These are phyloP conservation scores for Raffaelea deltoideospora DNA, from an alignment of 2,329 filamentous ascomycete species.

Conservation along the genomic window DNA sequence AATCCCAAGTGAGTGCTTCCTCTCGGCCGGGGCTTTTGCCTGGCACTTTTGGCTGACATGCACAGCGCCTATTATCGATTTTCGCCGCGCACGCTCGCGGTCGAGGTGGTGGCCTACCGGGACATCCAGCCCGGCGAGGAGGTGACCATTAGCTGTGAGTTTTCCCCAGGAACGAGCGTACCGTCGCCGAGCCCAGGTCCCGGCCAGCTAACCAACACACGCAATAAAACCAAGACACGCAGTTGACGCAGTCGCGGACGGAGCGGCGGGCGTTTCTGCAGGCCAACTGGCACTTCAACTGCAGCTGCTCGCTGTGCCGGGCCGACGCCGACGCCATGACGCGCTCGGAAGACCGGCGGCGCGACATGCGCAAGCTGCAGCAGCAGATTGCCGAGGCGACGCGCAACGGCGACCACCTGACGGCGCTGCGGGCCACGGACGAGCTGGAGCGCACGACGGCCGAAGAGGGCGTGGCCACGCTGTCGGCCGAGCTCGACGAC, in stretches of 20 bases:
- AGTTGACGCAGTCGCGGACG: slow-evolving; percentile 6
- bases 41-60: neutral
- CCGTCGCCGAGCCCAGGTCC: neutral
- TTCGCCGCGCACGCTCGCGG: slow-evolving; percentile 14
- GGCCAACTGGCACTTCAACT: slow-evolving; percentile 13
- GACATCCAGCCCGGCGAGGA: slow-evolving; percentile 20
- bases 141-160: slow-evolving; percentile 20
- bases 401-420: slow-evolving; percentile 3
- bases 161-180: neutral
- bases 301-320: slow-evolving; percentile 12
- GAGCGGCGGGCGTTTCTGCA: slow-evolving; percentile 6
- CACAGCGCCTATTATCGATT: slow-evolving; percentile 18
- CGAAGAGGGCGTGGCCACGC: slow-evolving; percentile 5
- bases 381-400: slow-evolving; percentile 12
- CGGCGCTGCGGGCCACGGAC: slow-evolving; percentile 2
- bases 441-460: slow-evolving; percentile 4
- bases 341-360: slow-evolving; percentile 10
- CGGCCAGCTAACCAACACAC: neutral
- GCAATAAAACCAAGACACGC: slow-evolving; percentile 2
- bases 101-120: slow-evolving; percentile 18
- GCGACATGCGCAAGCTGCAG: slow-evolving; percentile 9
- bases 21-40: too few relatives aligned
- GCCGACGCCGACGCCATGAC: slow-evolving; percentile 7
- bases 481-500: slow-evolving; percentile 7
- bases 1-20: slow-evolving; percentile 17